Evolutionary conservation across 441 rosid genomes (phyloP), one percentile per base, ranked within the genome.

Genomic region (Gossypium schwendimanii): DNA sequence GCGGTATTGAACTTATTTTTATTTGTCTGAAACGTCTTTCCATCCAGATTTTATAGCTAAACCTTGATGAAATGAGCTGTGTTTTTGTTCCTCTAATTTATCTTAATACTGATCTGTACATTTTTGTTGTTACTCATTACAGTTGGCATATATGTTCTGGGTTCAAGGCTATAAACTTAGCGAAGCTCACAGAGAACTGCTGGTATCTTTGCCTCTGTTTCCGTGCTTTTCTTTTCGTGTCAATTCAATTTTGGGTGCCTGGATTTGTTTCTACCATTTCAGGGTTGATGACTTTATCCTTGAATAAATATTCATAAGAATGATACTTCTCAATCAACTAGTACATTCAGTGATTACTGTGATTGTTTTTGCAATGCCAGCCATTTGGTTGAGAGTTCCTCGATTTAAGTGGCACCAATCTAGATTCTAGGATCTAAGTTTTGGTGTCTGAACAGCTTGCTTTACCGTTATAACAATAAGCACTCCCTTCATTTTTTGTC

Each of bases 81-180:
- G 62, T 44, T 28, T 28, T 11, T 31, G 14, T 44, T 62, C 7
- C 55, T 60, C 6, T 45, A 71, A 26, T 47, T 28, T 12, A 74
- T 74, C 49, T 57, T 17, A 44, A 2, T 26, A 14, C 36, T 28
- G 41, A 26, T 63, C 7, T 66, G 3, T 70, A 61, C 28, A 41
- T 69, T 78, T 15, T 45, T 68, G 50, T 63, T 65, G 5, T 70
- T 76, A 66, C 77, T 67, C 58, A 76, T 76, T 71, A 62, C 96
- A 94, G 97, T 36, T 94, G 87, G 90, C 99, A 52, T 91, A 88
- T 87, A 91, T 94, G 96, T 89, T 89, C 82, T 94, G 99, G 99
- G 85, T 91, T 81, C 94, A 80, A 79, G 96, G 91, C 74, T 91
- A 92, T 83, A 89, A 86, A 84, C 94, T 94, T 20, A 83, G 63